Percentiles rank a stretch among this genome's conserved stretches.
Evolutionary conservation across 2,329 filamentous ascomycete species (phyloP).

Genomic region (Nemania sp.): DNA sequence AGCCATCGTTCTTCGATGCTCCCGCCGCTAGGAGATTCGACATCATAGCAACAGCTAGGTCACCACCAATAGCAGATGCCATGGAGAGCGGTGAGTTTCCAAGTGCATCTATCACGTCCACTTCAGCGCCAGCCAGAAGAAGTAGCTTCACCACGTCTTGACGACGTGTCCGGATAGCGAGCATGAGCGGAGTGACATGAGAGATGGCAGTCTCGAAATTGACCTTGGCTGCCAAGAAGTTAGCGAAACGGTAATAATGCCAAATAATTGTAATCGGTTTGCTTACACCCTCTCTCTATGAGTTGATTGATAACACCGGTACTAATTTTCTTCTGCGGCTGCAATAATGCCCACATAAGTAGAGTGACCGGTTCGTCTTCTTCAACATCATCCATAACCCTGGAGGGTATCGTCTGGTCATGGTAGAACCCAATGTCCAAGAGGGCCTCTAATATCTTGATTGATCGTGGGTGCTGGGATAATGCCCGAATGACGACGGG

Average conservation of each 20-base stretch:
- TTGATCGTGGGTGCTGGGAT: conserved; percentile 58
- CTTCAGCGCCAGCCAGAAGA: conserved; percentile 62
- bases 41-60: conserved; percentile 59
- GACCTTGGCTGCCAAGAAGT: conserved; percentile 52
- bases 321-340: conserved; percentile 66
- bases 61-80: conserved; percentile 60
- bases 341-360: conserved; percentile 64
- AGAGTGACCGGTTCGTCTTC: conserved; percentile 61
- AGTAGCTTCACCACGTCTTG: conserved; percentile 62
- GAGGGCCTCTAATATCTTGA: conserved; percentile 55
- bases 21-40: conserved; percentile 58
- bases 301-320: conserved; percentile 61
- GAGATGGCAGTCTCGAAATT: conserved; percentile 59
- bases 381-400: conserved; percentile 51
- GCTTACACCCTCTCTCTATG: conserved; percentile 49
- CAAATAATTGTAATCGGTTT: not conserved
- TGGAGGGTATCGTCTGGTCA: conserved; percentile 54
- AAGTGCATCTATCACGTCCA: conserved; percentile 59
- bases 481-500: conserved; percentile 59
- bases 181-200: conserved; percentile 61
- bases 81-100: conserved; percentile 65
- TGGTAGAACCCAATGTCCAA: conserved; percentile 64
- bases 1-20: conserved; percentile 66
- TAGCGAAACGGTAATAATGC: not conserved
- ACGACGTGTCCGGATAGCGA: conserved; percentile 60